These are phyloP conservation scores for Cryphonectria parasitica DNA, from an alignment of 2,329 filamentous ascomycete species.

Conservation along the genomic window DNA sequence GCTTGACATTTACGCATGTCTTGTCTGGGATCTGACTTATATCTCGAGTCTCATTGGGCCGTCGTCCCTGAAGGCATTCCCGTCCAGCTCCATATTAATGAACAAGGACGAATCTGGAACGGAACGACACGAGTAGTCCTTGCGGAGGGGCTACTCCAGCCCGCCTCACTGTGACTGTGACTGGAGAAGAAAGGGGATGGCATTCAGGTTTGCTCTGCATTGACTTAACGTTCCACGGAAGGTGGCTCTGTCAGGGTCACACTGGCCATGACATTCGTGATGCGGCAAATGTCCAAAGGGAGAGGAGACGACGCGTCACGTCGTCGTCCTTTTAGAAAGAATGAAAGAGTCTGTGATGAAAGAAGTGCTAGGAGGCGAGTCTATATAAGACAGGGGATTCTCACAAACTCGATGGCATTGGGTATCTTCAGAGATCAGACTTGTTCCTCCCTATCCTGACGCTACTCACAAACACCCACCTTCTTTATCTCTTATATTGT, in stretches of 20 bases:
- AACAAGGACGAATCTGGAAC: neutral
- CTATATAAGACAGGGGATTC: neutral
- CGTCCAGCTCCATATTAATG: neutral
- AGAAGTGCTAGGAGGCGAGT: neutral
- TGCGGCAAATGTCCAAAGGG: neutral
- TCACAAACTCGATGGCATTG: neutral
- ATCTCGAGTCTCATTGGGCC: neutral
- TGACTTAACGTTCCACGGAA: neutral
- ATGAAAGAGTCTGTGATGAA: neutral
- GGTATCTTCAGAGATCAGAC: neutral
- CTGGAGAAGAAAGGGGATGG: neutral
- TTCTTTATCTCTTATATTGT: neutral
- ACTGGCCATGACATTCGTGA: neutral
- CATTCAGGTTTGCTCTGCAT: neutral
- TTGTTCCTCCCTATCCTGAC: neutral
- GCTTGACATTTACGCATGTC: neutral
- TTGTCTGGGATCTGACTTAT: neutral
- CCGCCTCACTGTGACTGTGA: no score
- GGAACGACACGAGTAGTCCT: neutral
- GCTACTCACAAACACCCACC: neutral
- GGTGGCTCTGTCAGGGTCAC: neutral
- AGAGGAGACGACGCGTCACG: neutral
- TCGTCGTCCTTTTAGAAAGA: neutral
- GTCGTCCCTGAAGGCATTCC: neutral
- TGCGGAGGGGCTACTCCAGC: neutral